These are phyloP conservation scores for Aschersonia sp. DNA, from an alignment of 2,329 filamentous ascomycete genomes.

Conservation along the genomic window DNA sequence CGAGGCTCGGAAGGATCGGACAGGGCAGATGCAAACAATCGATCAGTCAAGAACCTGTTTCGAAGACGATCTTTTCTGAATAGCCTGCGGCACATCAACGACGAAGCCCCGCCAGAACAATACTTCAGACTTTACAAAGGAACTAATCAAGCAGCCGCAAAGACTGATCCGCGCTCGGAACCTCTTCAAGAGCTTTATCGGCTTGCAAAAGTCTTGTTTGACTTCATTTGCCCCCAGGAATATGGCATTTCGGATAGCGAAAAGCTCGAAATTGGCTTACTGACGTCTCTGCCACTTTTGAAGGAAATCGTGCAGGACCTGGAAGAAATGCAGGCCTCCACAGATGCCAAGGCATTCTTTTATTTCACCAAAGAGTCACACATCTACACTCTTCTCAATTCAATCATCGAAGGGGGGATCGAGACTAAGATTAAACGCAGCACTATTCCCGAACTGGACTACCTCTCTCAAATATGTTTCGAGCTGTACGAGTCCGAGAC, in stretches of 20 bases:
- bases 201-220: conserved; percentile 86
- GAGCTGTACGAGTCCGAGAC: conserved; percentile 94
- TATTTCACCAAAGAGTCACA: conserved; percentile 99
- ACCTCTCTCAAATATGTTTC: conserved; percentile 94
- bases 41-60: conserved; percentile 35
- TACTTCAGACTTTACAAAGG: conserved; percentile 90
- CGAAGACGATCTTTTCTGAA: conserved; percentile 46
- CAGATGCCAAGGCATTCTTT: conserved; percentile 89
- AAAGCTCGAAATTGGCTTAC: conserved; percentile 93
- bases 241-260: conserved; percentile 93
- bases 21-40: conserved; percentile 23
- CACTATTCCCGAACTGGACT: conserved; percentile 92
- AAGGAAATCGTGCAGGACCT: conserved; percentile 95
- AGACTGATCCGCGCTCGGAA: conserved; percentile 71
- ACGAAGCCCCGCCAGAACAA: conserved; percentile 46
- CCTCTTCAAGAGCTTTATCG: conserved; percentile 88
- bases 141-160: conserved; percentile 50
- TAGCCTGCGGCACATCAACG: conserved; percentile 30
- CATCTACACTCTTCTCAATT: conserved; percentile 95
- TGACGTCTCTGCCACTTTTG: conserved; percentile 84
- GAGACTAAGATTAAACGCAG: conserved; percentile 93
- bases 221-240: conserved; percentile 96
- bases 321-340: conserved; percentile 90
- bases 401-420: conserved; percentile 91
- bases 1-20: conserved; percentile 18